Percentiles rank a stretch among this genome's conserved stretches.
Conservation (phyloP, 331 rosid genomes). For the Pyrus hybrid region DNA sequence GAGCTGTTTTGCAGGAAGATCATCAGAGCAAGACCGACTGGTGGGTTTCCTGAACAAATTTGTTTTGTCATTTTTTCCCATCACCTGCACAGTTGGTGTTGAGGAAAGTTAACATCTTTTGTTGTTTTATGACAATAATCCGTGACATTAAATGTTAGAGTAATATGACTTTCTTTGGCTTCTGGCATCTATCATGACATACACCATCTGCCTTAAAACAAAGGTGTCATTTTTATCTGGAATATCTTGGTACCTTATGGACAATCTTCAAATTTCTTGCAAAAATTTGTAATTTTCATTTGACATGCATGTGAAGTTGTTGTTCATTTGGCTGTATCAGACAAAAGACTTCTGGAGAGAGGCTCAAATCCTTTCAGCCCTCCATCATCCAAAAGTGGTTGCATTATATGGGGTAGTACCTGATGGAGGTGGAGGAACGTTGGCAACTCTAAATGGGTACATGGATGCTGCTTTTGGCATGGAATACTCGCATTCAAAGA, state of each 20-base stretch:
- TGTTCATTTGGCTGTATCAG: slow-evolving; percentile 28
- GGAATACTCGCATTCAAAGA: slow-evolving; percentile 68
- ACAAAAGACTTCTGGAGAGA: slow-evolving; percentile 77
- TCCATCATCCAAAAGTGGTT: slow-evolving; percentile 89
- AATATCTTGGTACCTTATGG: not conserved
- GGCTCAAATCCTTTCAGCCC: slow-evolving; percentile 63
- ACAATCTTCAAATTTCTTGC: not conserved
- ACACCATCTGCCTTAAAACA: not conserved
- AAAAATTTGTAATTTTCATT: not conserved
- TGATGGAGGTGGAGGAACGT: slow-evolving; percentile 81
- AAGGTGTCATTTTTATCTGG: not conserved
- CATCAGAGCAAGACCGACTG: slow-evolving; percentile 56
- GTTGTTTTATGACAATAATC: slow-evolving; percentile 8
- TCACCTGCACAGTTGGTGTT: not conserved
- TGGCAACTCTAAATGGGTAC: slow-evolving; percentile 84
- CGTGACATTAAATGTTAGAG: not conserved
- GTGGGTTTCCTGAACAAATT: slow-evolving; percentile 28
- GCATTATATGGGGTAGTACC: slow-evolving; percentile 91
- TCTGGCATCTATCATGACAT: not conserved
- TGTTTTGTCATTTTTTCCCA: not conserved
- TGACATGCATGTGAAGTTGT: not conserved
- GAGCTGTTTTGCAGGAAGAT: slow-evolving; percentile 58
- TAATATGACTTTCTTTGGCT: not conserved
- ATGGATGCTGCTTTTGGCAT: slow-evolving; percentile 84
- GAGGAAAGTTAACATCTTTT: not conserved